A percentile compares a stretch with the other conserved stretches of the same genome.
Conservation (phyloP, 768 basidiomycete species). For the Guyanaporus albipodus region DNA sequence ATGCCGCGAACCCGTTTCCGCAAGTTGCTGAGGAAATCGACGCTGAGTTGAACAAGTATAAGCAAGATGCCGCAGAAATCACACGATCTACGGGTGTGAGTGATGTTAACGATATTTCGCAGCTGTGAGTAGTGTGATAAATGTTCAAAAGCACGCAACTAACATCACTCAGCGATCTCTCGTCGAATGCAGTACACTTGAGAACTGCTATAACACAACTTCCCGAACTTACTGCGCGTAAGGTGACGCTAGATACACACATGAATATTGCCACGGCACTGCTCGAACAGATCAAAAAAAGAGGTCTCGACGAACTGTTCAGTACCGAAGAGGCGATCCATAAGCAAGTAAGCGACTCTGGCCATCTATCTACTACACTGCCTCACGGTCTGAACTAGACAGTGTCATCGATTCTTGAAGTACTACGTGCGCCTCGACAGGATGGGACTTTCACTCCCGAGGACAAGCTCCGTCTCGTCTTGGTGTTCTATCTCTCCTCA, state of each 20-base stretch:
- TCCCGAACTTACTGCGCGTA: slow-evolving; percentile 94
- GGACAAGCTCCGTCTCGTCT: slow-evolving; percentile 90
- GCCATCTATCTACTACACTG: not conserved
- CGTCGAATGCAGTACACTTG: slow-evolving; percentile 88
- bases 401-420: slow-evolving; percentile 76
- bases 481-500: slow-evolving; percentile 93
- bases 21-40: slow-evolving; percentile 99
- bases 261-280: slow-evolving; percentile 99
- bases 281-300: slow-evolving; percentile 90
- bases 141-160: slow-evolving; percentile 1
- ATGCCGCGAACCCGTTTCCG: slow-evolving; percentile 94
- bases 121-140: slow-evolving; percentile 53
- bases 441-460: slow-evolving; percentile 62
- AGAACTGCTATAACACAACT: slow-evolving; percentile 97
- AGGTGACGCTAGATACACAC: slow-evolving; percentile 94
- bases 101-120: slow-evolving; percentile 91
- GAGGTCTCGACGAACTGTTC: slow-evolving; percentile 95
- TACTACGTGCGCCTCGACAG: slow-evolving; percentile 69
- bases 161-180: slow-evolving; percentile 57
- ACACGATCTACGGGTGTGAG: slow-evolving; percentile 95
- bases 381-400: slow-evolving; percentile 42
- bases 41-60: slow-evolving; percentile 83
- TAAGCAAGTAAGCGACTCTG: slow-evolving; percentile 58
- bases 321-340: slow-evolving; percentile 89
- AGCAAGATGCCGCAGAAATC: slow-evolving; percentile 94